These are phyloP conservation scores for Omphalea diandra DNA, from an alignment of 441 rosid genomes.

Conservation along the genomic window DNA sequence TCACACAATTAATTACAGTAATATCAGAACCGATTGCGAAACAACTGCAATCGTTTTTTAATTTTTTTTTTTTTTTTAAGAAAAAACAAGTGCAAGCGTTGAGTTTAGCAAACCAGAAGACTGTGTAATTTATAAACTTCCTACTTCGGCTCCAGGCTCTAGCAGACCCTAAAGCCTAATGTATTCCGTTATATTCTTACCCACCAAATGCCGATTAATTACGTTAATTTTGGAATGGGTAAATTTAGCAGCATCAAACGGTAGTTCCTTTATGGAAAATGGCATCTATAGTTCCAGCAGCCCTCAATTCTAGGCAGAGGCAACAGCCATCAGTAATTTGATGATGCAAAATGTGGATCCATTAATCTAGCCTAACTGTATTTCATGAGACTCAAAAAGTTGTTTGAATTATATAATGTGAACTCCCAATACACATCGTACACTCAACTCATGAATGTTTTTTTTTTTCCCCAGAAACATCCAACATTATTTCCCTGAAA, in stretches of 20 bases:
- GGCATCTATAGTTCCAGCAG: background rate
- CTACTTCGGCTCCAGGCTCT: too few relatives aligned
- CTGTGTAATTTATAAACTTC: too few relatives aligned
- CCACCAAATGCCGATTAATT: too few relatives aligned
- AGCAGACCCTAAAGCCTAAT: too few relatives aligned
- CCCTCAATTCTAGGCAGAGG: background rate
- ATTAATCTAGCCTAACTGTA: background rate
- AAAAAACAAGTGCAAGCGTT: too few relatives aligned
- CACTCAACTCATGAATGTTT: slow-evolving; percentile 4
- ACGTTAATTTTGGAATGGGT: too few relatives aligned
- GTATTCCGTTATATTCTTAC: too few relatives aligned
- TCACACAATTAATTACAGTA: too few relatives aligned
- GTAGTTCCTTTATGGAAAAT: background rate
- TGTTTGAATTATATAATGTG: background rate
- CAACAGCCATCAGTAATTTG: background rate
- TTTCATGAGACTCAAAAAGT: background rate
- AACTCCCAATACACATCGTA: slow-evolving; percentile 12
- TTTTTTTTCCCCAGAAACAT: background rate
- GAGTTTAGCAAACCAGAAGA: too few relatives aligned
- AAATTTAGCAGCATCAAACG: background rate
- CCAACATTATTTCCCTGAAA: slow-evolving; percentile 21
- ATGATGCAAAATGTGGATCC: background rate
- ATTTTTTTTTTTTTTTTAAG: too few relatives aligned
- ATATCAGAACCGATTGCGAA: too few relatives aligned
- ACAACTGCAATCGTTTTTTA: too few relatives aligned